These are phyloP conservation scores for Tillandsia leiboldiana DNA, from an alignment of 176 grass and related monocot species.

Conservation along the genomic window DNA sequence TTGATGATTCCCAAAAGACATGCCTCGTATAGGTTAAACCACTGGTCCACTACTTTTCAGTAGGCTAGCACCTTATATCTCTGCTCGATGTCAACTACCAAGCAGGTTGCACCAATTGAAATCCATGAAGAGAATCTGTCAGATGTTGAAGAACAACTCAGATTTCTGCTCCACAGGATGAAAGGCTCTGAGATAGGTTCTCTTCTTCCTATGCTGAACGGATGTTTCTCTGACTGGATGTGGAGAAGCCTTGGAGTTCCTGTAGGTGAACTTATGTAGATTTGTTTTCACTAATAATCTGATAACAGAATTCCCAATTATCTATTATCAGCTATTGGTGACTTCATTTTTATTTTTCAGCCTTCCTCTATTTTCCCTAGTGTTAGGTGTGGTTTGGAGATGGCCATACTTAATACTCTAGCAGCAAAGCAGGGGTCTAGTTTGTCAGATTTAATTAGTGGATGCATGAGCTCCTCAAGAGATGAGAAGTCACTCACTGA, in stretches of 20 bases:
- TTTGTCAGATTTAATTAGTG: slow-evolving; percentile 46
- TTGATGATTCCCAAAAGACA: slow-evolving; percentile 13
- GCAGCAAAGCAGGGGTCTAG: slow-evolving; percentile 33
- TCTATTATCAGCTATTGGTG: background rate
- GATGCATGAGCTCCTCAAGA: slow-evolving; percentile 21
- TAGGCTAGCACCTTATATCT: background rate
- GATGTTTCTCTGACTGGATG: slow-evolving; percentile 92
- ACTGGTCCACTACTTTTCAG: slow-evolving; percentile 2
- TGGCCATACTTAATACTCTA: slow-evolving; percentile 92
- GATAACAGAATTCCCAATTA: slow-evolving; percentile 8
- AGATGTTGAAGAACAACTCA: slow-evolving; percentile 88
- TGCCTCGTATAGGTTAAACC: background rate
- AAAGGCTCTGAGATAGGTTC: slow-evolving; percentile 55
- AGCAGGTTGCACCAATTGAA: slow-evolving; percentile 92
- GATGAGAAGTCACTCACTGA: slow-evolving; percentile 22
- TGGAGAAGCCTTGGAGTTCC: slow-evolving; percentile 69
- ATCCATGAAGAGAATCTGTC: slow-evolving; percentile 77
- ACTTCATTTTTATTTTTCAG: slow-evolving; percentile 27
- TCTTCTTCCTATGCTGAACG: slow-evolving; percentile 73
- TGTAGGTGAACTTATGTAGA: slow-evolving; percentile 39
- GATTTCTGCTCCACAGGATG: slow-evolving; percentile 61
- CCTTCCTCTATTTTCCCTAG: slow-evolving; percentile 81
- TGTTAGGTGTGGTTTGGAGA: slow-evolving; percentile 85
- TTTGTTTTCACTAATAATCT: slow-evolving; percentile 13
- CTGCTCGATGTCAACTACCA: slow-evolving; percentile 13